Percentiles rank a stretch among this genome's conserved stretches.
These are phyloP conservation scores for Suillus brevipes DNA, from an alignment of 768 basidiomycete species.

Conservation along the genomic window DNA sequence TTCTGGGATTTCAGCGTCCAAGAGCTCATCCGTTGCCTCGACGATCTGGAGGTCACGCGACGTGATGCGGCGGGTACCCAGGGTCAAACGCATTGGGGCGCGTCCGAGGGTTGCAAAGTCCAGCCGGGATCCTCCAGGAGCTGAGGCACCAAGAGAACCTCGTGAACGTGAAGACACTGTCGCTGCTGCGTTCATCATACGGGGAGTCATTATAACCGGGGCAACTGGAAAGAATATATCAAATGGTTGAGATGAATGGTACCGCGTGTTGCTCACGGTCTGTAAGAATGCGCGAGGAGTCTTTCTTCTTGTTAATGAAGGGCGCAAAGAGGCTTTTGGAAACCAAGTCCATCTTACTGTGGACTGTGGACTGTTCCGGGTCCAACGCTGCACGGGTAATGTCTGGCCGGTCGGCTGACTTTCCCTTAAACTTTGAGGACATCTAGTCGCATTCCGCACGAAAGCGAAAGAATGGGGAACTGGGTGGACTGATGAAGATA, in stretches of 20 bases:
- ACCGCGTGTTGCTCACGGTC: conserved; percentile 54
- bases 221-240: conserved; percentile 56
- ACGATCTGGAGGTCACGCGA: conserved; percentile 83
- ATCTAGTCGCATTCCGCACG: conserved; percentile 22
- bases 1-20: conserved; percentile 72
- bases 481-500: background rate
- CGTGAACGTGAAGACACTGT: conserved; percentile 59
- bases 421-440: conserved; percentile 16
- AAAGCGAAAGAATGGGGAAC: conserved; percentile 8
- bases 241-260: conserved; percentile 4
- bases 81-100: conserved; percentile 67
- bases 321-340: conserved; percentile 73
- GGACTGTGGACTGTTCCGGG: conserved; percentile 34
- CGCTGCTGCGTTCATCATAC: conserved; percentile 71
- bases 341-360: conserved; percentile 58
- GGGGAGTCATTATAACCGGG: conserved; percentile 87
- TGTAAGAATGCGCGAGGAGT: conserved; percentile 71
- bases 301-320: conserved; percentile 56
- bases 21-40: conserved; percentile 78
- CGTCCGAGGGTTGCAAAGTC: conserved; percentile 81
- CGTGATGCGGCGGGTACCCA: conserved; percentile 67
- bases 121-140: conserved; percentile 39
- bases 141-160: conserved; percentile 31
- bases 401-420: conserved; percentile 33
- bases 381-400: conserved; percentile 42